Conservation (phyloP, 768 basidiomycete species). For the Trametes coccinea region DNA sequence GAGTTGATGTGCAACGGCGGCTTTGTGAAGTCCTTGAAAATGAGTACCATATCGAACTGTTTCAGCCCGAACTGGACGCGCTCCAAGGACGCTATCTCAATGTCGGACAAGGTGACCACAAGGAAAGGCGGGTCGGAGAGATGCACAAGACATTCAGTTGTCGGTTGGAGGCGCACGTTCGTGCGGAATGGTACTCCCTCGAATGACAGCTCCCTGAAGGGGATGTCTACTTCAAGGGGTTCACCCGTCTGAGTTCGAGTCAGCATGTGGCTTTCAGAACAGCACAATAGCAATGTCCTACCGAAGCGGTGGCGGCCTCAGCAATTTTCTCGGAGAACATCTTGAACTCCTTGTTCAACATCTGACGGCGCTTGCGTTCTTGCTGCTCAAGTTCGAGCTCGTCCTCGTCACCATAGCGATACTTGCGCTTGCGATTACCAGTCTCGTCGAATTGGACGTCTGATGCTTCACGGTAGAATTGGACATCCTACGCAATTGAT, state of each 20-base stretch:
- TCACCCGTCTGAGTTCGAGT: conserved; percentile 60
- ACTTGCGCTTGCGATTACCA: conserved; percentile 96
- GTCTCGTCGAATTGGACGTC: conserved; percentile 99
- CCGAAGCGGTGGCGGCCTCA: conserved; percentile 76
- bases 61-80: conserved; percentile 95
- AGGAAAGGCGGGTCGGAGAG: conserved; percentile 95
- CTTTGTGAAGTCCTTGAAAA: conserved; percentile 95
- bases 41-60: conserved; percentile 96
- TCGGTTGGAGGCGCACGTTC: conserved; percentile 92
- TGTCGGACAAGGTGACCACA: conserved; percentile 90
- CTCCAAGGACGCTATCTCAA: conserved; percentile 96
- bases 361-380: conserved; percentile 84
- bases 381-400: conserved; percentile 99
- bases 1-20: conserved; percentile 94
- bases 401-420: conserved; percentile 97
- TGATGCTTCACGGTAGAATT: conserved; percentile 97
- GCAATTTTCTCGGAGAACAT: conserved; percentile 90
- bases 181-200: conserved; percentile 96
- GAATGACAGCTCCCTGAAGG: conserved; percentile 96
- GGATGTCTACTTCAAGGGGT: conserved; percentile 89
- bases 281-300: conserved; percentile 39
- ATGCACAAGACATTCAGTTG: conserved; percentile 95
- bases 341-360: conserved; percentile 93
- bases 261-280: conserved; percentile 1
- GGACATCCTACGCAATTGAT: conserved; percentile 69